phyloP scores from a whole-genome alignment of 208 protist species.

The Entamoeba invadens region DNA sequence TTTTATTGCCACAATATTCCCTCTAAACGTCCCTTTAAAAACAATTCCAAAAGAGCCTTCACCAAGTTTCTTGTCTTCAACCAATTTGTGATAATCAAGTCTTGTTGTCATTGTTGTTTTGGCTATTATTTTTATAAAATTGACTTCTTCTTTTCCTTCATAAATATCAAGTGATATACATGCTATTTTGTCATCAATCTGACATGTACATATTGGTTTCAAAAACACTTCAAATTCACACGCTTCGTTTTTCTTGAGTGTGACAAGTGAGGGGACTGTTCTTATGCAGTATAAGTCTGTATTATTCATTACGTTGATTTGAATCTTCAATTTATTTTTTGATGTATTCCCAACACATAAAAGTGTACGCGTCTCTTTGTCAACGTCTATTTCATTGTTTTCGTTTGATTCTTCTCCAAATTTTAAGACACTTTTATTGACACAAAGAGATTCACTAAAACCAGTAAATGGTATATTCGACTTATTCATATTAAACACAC shows the following conservation, averaged over 20 bases:
- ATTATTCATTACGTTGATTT: not conserved
- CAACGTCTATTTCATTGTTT: not conserved
- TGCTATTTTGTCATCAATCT: not conserved
- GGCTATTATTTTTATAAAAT: not conserved
- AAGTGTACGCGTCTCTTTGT: not conserved
- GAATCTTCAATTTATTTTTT: not conserved
- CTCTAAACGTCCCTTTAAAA: too few species aligned
- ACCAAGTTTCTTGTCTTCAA: too few species aligned
- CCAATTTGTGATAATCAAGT: too few species aligned
- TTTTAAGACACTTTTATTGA: not conserved
- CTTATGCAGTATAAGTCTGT: not conserved
- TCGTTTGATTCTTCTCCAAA: not conserved
- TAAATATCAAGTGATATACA: not conserved
- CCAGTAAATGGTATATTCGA: not conserved
- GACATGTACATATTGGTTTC: not conserved
- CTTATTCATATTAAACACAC: not conserved
- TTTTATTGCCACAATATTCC: too few species aligned
- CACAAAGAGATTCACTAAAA: not conserved
- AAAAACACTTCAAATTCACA: not conserved
- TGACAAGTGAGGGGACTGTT: not conserved
- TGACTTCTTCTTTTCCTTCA: not conserved
- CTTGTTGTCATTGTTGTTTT: not conserved
- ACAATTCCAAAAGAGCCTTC: too few species aligned
- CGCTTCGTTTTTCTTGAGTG: not conserved
- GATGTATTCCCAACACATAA: not conserved